Percentiles rank a stretch among this genome's conserved stretches.
Conservation (phyloP, 2,329 filamentous ascomycete genomes). For the Knufia petricola region DNA sequence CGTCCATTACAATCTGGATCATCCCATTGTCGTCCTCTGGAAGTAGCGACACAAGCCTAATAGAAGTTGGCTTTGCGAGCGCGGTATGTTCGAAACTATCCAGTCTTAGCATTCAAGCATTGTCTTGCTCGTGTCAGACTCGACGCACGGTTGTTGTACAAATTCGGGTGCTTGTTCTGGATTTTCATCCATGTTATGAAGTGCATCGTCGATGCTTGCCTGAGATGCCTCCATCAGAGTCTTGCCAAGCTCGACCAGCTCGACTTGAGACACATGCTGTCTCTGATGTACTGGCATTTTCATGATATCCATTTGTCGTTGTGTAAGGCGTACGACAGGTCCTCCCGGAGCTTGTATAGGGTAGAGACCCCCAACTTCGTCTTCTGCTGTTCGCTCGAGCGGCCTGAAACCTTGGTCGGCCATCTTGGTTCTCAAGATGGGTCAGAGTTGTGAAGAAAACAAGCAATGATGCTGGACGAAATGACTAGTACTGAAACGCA, state of each 20-base stretch:
- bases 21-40: constrained; percentile 1
- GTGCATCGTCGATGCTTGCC: not conserved
- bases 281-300: not conserved
- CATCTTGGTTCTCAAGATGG: not conserved
- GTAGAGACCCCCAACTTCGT: not conserved
- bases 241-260: constrained; percentile 3
- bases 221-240: not conserved
- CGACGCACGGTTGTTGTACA: not conserved
- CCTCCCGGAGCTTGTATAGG: not conserved
- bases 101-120: not conserved
- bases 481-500: no score
- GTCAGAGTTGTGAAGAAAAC: not conserved
- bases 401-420: not conserved
- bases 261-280: not conserved
- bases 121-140: not conserved
- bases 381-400: not conserved
- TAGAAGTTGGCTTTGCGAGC: not conserved
- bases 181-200: not conserved
- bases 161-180: not conserved
- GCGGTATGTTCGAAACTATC: not conserved
- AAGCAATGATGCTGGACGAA: no score
- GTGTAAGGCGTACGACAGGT: not conserved
- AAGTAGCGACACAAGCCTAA: not conserved
- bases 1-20: not conserved
- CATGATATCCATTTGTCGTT: not conserved